phyloP scores from a whole-genome alignment of 805 yeast genomes.

The Pichia nanzhaoensis region DNA sequence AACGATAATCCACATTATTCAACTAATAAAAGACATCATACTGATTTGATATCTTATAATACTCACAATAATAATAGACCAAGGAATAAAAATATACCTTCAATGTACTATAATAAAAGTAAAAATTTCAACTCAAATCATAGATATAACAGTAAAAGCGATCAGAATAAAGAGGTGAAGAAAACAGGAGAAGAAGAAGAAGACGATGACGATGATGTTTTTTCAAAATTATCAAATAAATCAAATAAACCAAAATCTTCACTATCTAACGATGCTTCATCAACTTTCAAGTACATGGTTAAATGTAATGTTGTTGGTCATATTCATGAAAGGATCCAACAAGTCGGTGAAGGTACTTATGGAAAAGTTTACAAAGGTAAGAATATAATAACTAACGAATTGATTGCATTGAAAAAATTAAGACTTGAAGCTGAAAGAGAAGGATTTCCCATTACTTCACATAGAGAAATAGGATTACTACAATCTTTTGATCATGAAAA shows the following conservation, averaged over 20 bases:
- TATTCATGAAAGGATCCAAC: slow-evolving; percentile 63
- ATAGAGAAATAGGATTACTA: slow-evolving; percentile 79
- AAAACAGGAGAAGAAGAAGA: background rate
- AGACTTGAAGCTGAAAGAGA: slow-evolving; percentile 84
- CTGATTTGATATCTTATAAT: no score
- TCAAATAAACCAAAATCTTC: no score
- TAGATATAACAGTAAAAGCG: background rate
- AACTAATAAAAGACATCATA: background rate
- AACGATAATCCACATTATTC: background rate
- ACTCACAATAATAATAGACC: background rate
- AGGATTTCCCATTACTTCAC: slow-evolving; percentile 94
- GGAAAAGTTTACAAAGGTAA: slow-evolving; percentile 91
- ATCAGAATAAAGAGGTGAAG: background rate
- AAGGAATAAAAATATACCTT: background rate
- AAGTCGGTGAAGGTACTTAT: slow-evolving; percentile 98
- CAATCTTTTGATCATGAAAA: slow-evolving; percentile 80
- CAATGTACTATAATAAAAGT: background rate
- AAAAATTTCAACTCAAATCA: background rate
- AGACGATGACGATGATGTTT: slow-evolving; percentile 10
- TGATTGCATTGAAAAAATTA: slow-evolving; percentile 82
- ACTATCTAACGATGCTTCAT: background rate
- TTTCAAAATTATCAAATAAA: slow-evolving; percentile 6
- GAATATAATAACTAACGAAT: slow-evolving; percentile 57
- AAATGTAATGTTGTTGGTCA: slow-evolving; percentile 23
- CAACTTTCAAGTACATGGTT: slow-evolving; percentile 5